phyloP scores from a whole-genome alignment of 495 filamentous ascomycete genomes.

The Monascus purpureus region DNA sequence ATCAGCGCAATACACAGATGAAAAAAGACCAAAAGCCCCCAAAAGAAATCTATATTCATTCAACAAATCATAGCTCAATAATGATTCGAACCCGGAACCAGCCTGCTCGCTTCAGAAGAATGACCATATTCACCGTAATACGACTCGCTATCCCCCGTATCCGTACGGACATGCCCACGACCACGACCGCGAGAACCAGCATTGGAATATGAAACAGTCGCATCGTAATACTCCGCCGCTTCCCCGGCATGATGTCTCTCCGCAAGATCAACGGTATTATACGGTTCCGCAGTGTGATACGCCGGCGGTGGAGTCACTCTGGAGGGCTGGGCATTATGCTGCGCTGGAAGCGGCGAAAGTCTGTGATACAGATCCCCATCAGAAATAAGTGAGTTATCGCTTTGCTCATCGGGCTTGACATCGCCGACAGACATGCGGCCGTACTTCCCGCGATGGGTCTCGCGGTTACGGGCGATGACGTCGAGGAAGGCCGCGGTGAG shows the following conservation, averaged over 20 bases:
- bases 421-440: constrained; percentile 21
- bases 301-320: not conserved
- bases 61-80: no score
- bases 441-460: constrained; percentile 34
- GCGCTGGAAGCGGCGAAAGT: not conserved
- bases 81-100: no score
- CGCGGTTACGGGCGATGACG: constrained; percentile 28
- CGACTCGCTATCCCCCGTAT: not conserved
- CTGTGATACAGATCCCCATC: not conserved
- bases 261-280: constrained; percentile 2
- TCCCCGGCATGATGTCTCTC: constrained; percentile 16
- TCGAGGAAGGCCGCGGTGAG: constrained; percentile 38
- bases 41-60: no score
- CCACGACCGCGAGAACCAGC: no score
- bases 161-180: not conserved
- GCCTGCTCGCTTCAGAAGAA: no score
- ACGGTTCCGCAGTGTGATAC: not conserved
- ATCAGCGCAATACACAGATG: no score
- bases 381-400: constrained; percentile 6
- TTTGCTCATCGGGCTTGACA: constrained; percentile 16
- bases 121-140: not conserved
- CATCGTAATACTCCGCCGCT: constrained; percentile 17
- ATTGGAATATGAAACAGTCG: no score
- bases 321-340: not conserved
- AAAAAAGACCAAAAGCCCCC: no score